phyloP scores from a whole-genome alignment of 2,329 filamentous ascomycete species.

The Alternaria incomplexa region DNA sequence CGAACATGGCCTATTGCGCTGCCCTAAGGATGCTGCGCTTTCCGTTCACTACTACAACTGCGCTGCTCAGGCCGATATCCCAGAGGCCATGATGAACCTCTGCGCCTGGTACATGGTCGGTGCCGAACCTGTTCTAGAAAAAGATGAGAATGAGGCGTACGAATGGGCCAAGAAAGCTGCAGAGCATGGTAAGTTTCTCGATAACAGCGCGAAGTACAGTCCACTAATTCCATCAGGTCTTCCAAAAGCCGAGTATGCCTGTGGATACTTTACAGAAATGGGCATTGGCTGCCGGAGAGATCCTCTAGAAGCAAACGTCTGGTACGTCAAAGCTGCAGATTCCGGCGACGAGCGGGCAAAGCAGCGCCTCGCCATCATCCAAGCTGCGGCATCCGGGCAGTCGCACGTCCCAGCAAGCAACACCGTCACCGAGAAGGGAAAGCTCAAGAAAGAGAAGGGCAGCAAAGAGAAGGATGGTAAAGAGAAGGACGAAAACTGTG shows the following conservation, averaged over 20 bases:
- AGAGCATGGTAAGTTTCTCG: conserved; percentile 71
- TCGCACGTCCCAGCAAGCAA: conserved; percentile 18
- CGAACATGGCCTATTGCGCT: conserved; percentile 86
- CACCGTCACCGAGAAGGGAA: conserved; percentile 26
- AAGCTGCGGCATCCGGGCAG: conserved; percentile 73
- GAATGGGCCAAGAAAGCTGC: conserved; percentile 93
- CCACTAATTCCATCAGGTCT: conserved; percentile 57
- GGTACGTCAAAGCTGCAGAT: conserved; percentile 96
- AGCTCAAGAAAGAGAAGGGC: conserved; percentile 39
- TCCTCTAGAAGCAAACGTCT: conserved; percentile 95
- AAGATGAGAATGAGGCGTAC: conserved; percentile 94
- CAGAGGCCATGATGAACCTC: conserved; percentile 94
- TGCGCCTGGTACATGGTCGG: conserved; percentile 99
- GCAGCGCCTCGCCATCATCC: conserved; percentile 84
- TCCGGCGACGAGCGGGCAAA: conserved; percentile 89
- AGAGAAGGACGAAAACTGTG: conserved; percentile 49
- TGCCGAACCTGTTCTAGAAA: conserved; percentile 87
- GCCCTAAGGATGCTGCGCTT: conserved; percentile 87
- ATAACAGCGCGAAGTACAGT: neutral
- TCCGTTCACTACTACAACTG: conserved; percentile 98
- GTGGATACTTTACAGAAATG: conserved; percentile 98
- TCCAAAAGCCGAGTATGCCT: conserved; percentile 82
- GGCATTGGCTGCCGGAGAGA: conserved; percentile 94
- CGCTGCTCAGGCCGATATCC: conserved; percentile 82
- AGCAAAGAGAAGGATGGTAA: conserved; percentile 31